Evolutionary conservation across 202 grass and related monocot genomes (phyloP), one percentile per base, ranked within the genome.

Genomic region (Cymbopogon flexuosus): DNA sequence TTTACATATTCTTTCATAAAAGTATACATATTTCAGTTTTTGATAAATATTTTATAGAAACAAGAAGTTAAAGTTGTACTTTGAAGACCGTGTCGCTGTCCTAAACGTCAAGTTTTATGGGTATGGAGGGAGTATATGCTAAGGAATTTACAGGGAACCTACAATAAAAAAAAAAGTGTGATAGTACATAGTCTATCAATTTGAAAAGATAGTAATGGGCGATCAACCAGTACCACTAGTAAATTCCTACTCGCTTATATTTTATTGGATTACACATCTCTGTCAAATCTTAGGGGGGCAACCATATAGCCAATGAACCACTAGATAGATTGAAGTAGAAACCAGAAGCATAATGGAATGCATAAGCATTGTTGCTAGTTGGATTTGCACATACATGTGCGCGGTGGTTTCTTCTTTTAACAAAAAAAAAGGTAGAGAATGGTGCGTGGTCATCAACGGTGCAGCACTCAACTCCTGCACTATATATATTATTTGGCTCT

Each of bases 181-280:
- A 0, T 10, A 22, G 52, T 22, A 8, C 42, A 24, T 29, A 67
- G 5, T 74, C 16, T 65, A 65, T 73, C 39, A 31, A 10, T 37
- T 49, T 54, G 21, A 57, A 27, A 31, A 6, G 46, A 69, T 40
- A 41, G 34, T 39, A 7, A 23, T 39, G 61, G 68, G 19, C 29
- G 19, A 61, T 61, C 22, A 23, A 62, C 24, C 8, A 79, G 66
- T 72, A 52, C 31, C 57, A 72, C 41, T 66, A 21, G 69, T 30
- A 70, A 52, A 67, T 64, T 79, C 61, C 67, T 56, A 24, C 27
- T 24, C 43, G 3, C 2, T 7, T 18, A 79, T 85, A 73, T 35
- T 85, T 63, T 75, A 76, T 71, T 80, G 54, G 70, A 80, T 80
- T 36, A 52, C 76, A 70, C 81, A 70, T 84, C 63, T 70, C 63